phyloP scores from a whole-genome alignment of 495 filamentous ascomycete species.

The Jackrogersella minutella region DNA sequence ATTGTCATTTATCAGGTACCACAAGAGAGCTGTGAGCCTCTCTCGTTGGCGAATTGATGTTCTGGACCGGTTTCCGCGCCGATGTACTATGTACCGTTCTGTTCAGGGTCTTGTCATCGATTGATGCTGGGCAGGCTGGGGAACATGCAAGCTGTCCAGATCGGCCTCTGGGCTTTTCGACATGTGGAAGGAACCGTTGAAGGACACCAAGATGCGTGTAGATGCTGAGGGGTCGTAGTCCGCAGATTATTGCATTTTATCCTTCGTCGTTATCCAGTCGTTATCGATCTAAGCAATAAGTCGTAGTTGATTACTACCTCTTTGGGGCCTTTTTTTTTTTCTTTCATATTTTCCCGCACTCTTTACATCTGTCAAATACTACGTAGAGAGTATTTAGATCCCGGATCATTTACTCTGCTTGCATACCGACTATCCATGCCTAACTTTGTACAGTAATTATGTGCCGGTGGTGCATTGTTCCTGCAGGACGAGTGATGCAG shows the following conservation, averaged over 20 bases:
- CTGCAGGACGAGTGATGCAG: slow-evolving; percentile 48
- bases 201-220: neutral
- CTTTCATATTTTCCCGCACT: slow-evolving; percentile 5
- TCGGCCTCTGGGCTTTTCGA: neutral
- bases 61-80: slow-evolving; percentile 33
- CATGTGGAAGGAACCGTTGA: neutral
- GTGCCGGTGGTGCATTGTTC: slow-evolving; percentile 42
- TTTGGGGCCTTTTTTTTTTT: slow-evolving; percentile 18
- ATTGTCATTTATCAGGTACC: slow-evolving; percentile 38
- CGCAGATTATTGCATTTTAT: slow-evolving; percentile 19
- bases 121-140: slow-evolving; percentile 1
- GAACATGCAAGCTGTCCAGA: neutral
- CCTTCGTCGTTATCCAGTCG: slow-evolving; percentile 4
- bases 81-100: neutral
- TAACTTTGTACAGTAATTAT: slow-evolving; percentile 39
- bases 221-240: slow-evolving; percentile 7
- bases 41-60: slow-evolving; percentile 27
- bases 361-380: slow-evolving; percentile 11
- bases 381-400: slow-evolving; percentile 10
- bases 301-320: slow-evolving; percentile 7
- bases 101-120: neutral
- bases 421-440: slow-evolving; percentile 37
- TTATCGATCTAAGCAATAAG: slow-evolving; percentile 4
- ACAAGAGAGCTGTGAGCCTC: slow-evolving; percentile 27
- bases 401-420: slow-evolving; percentile 34